phyloP scores from a whole-genome alignment of 176 grass and related monocot genomes.

The Musa itinerans region DNA sequence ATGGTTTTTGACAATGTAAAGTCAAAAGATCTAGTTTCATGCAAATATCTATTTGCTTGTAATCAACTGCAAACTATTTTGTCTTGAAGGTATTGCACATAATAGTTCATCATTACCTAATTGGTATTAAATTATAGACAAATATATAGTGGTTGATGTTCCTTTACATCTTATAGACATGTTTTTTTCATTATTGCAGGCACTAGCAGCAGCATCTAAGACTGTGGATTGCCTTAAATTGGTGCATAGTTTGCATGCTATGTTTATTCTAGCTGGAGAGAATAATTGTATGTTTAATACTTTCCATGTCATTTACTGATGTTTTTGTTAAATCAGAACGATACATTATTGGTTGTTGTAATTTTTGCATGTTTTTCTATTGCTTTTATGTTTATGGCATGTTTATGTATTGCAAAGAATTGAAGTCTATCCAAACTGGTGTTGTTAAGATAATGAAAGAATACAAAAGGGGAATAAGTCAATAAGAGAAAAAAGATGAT shows the following conservation, averaged over 20 bases:
- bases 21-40: no score
- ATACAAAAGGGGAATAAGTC: no score
- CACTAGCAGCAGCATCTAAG: conserved; percentile 89
- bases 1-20: no score
- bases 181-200: conserved; percentile 39
- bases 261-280: conserved; percentile 72
- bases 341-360: no score
- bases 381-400: no score
- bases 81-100: neutral
- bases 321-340: no score
- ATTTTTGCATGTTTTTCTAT: no score
- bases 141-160: neutral
- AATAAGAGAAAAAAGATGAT: no score
- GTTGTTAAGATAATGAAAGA: no score
- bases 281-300: conserved; percentile 40
- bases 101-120: neutral
- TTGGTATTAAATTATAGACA: neutral
- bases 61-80: neutral
- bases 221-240: conserved; percentile 90
- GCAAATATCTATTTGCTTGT: no score
- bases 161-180: neutral
- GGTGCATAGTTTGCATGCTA: conserved; percentile 77
- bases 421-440: no score
- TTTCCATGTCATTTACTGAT: neutral
- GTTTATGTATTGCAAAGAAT: no score